Evolutionary conservation across 441 rosid species (phyloP).

Genomic region (Metrosideros polymorpha): DNA sequence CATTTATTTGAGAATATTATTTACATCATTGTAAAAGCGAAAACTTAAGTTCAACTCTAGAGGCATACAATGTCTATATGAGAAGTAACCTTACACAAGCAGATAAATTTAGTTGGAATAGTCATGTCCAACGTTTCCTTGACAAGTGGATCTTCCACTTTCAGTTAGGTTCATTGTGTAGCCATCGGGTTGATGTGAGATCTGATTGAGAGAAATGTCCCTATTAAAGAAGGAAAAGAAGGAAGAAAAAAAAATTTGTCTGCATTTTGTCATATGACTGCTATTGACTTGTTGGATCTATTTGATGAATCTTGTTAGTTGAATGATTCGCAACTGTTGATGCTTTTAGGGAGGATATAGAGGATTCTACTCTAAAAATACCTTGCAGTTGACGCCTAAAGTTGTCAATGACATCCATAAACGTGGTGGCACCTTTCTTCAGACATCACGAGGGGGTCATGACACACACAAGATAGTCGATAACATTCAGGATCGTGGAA

Average conservation of each 20-base stretch:
- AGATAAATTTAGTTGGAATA: not conserved
- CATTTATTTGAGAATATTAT: not conserved
- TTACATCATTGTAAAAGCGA: not conserved
- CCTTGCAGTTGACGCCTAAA: conserved; percentile 46
- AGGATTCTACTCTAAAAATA: conserved; percentile 59
- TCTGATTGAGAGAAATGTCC: not conserved
- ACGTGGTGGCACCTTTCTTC: conserved; percentile 63
- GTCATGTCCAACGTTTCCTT: not conserved
- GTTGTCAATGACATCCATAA: conserved; percentile 62
- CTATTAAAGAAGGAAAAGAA: not conserved
- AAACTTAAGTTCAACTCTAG: not conserved
- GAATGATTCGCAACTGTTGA: not conserved
- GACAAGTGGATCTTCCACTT: not conserved
- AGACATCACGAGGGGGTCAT: conserved; percentile 69
- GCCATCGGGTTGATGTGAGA: not conserved
- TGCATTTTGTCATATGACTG: not conserved
- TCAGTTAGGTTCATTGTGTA: not conserved
- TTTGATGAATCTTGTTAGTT: not conserved
- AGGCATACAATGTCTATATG: not conserved
- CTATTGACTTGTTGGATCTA: not conserved
- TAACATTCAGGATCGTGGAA: conserved; percentile 65
- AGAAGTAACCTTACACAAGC: not conserved
- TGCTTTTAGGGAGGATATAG: conserved; percentile 45
- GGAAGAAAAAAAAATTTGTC: too few relatives aligned
- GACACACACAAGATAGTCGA: conserved; percentile 65